Base-by-base conservation (phyloP, 495 filamentous ascomycete genomes). In the Symbiotaphrina buchneri region DNA sequence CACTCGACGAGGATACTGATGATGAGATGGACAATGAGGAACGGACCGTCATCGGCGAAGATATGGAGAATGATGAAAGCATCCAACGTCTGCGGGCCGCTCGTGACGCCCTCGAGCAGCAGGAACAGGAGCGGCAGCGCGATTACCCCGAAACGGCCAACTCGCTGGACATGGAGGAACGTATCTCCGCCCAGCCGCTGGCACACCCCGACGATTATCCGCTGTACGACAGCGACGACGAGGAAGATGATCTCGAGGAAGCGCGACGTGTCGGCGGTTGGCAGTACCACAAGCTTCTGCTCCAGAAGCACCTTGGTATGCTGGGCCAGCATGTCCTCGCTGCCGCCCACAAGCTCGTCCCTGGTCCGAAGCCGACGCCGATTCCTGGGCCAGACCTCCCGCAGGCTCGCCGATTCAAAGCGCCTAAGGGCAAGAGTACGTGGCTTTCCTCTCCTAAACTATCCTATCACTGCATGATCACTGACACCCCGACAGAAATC, bases 171-270 rank as follows among this genome's bases (percentile, higher is more conserved):
- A 61, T 77, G 23, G 77, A 85, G 51, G 77, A 85, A 43, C 71
- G 74, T 17, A 58, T 79, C 17, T 65, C 60, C 1, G 62, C 63
- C n/a, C 54, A 55, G 30, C 70, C 66, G 0, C 40, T 71, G 2
- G 64, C 68, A 15, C 49, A 58, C 14, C 42, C 51, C 10, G 60
- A 70, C 27, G 77, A 79, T 33, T 92, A 90, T 41, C 76, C 78
- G 1, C 41, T 93, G 6, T 95, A 97, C 48, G 87, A 97, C 41
- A 91, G 82, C 0, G 83, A 94, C 24, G 74, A 82, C 26, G 82
- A 91, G 21, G 53, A 60, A 29, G 66, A 73, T 33, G 56, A 53
- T 6, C 53, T 87, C 13, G 77, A 77, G 44, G 75, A 78, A 41
- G 77, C 81, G 7, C 61, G 68, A 11, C 54, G 68, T 17, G 55